Conservation (phyloP, 371 early-diverging fungal genomes). For the Cladochytrium tenue region DNA sequence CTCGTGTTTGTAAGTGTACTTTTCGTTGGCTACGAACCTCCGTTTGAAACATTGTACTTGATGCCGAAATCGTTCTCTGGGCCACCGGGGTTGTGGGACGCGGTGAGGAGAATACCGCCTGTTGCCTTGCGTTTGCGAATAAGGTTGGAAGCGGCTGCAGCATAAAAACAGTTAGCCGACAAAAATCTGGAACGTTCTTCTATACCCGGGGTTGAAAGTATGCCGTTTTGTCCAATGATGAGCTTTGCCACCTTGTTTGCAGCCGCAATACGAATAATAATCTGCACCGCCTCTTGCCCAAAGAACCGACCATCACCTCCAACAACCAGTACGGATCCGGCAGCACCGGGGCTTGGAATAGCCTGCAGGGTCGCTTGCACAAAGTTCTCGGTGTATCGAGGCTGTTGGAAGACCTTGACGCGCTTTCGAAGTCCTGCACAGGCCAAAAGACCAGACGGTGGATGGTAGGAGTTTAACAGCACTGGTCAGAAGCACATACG, state of each 20-base stretch:
- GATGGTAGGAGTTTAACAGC: too few relatives aligned
- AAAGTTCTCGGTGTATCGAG: conserved; percentile 94
- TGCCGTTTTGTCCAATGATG: conserved; percentile 90
- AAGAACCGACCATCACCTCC: conserved; percentile 97
- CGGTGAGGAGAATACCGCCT: conserved; percentile 93
- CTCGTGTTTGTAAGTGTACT: background rate
- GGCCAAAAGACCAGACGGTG: background rate
- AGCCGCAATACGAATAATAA: conserved; percentile 83
- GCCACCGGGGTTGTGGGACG: conserved; percentile 98
- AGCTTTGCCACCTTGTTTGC: conserved; percentile 87
- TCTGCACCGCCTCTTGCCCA: conserved; percentile 80
- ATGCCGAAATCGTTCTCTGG: conserved; percentile 97
- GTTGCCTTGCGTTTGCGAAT: conserved; percentile 87
- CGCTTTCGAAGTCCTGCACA: conserved; percentile 78
- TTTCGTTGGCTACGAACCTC: conserved; percentile 55
- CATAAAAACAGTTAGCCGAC: too few relatives aligned
- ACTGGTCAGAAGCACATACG: too few relatives aligned
- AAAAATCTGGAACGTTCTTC: too few relatives aligned
- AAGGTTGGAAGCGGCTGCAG: conserved; percentile 85
- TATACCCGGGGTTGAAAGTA: conserved; percentile 92
- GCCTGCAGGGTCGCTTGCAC: conserved; percentile 63
- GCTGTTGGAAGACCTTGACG: conserved; percentile 92
- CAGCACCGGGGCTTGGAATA: conserved; percentile 78
- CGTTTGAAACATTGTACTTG: conserved; percentile 94
- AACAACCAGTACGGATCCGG: conserved; percentile 83